Base-by-base conservation (phyloP, 2,329 filamentous ascomycete genomes). In the Ambrosiella cleistominuta region DNA sequence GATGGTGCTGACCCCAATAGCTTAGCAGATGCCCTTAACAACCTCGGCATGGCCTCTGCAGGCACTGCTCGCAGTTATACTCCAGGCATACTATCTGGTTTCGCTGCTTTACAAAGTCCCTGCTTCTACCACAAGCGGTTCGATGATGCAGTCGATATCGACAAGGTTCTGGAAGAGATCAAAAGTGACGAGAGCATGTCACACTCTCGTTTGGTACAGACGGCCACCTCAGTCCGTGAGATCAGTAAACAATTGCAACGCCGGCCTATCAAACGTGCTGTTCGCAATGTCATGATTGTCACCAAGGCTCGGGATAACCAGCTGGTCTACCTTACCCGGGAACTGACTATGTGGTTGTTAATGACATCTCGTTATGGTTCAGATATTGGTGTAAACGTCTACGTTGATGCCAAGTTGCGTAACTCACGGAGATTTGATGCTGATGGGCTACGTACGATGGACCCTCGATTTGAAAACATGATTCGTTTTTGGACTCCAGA, bases 81-180 rank as follows among this genome's bases (percentile, higher is more conserved):
- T 2, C 60, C 62, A 39, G 66, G 67, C 7, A 65, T 69, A 51
- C 63, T 65, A 15, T 64, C 66, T 58, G 64, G 78, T 13, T 76
- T 90, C 63, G 78, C 83, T 9, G 77, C 85, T 8, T 74, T 97
- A 57, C 85, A 91, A 65, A 96, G 90, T 50, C 93, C 93, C 12
- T 98, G 93, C 73, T 98, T 95, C 72, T 97, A 95, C 73, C 93
- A 98, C 72, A 87, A 94, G 71, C 82, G 91, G 62, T 98, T 98
- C 67, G 93, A 96, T 65, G 89, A 95, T 68, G 88, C 90, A 7
- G 88, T 98, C 64, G 88, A 98, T 69, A 88, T 97, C 60, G 86
- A 93, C 64, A 93, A 86, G 70, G 89, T 98, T 5, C 76, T 98
- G 6, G 90, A 97, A 67, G 93, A 98, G 71, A 95, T 97, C 66